A percentile compares a stretch with the other conserved stretches of the same genome.
Conservation (phyloP, 768 basidiomycete species). For the Infundibulicybe gibba region DNA sequence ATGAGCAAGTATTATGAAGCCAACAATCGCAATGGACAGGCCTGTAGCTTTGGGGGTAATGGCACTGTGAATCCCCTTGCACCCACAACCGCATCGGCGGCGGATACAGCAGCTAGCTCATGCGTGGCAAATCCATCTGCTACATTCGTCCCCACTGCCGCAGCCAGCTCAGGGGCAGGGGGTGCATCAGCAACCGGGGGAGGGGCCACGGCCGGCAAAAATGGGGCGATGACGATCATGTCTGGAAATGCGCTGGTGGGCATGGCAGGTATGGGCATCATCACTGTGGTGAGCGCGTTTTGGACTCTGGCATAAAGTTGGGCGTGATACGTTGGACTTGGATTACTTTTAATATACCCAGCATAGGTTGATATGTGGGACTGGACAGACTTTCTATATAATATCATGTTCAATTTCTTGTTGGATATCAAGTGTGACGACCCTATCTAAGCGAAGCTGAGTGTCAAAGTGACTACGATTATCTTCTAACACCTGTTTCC, state of each 20-base stretch:
- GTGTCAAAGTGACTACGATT: too few species aligned
- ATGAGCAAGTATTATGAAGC: constrained; percentile 78
- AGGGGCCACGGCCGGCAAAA: neutral
- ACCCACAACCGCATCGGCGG: constrained; percentile 43
- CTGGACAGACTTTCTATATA: too few species aligned
- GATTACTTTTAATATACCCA: too few species aligned
- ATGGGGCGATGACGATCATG: constrained; percentile 17
- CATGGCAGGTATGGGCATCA: constrained; percentile 27
- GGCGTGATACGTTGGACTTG: too few species aligned
- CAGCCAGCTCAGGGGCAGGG: constrained; percentile 22
- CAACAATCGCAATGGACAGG: constrained; percentile 49
- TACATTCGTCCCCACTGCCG: constrained; percentile 58
- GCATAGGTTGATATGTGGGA: too few species aligned
- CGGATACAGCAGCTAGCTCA: constrained; percentile 55
- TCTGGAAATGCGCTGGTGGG: constrained; percentile 32
- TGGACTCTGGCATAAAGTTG: constrained; percentile 28
- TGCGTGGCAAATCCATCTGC: constrained; percentile 66
- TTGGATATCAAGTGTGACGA: too few species aligned
- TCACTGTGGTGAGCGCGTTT: constrained; percentile 36
- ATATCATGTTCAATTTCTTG: too few species aligned
- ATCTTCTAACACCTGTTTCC: too few species aligned
- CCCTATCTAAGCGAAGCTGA: too few species aligned
- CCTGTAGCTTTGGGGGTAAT: constrained; percentile 84
- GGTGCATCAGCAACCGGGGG: constrained; percentile 7
- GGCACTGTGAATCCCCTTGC: constrained; percentile 66